Conservation (phyloP, 2,329 filamentous ascomycete species). For the Trichoderma simmonsii region DNA sequence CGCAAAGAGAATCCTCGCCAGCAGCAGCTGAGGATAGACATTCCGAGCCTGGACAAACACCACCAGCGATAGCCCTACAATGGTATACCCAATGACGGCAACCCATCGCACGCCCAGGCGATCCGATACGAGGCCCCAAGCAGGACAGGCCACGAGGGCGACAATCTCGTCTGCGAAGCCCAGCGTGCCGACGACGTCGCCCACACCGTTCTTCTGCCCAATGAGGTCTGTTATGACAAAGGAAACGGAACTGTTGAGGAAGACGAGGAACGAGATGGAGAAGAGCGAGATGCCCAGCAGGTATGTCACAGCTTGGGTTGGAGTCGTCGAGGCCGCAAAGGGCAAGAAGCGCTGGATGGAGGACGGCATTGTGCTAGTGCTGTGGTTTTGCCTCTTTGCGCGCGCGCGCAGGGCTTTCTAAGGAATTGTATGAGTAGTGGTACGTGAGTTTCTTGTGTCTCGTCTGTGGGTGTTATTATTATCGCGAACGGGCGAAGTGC, state of each 20-base stretch:
- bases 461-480: neutral
- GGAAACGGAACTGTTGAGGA: conserved; percentile 79
- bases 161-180: conserved; percentile 83
- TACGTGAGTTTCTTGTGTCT: neutral
- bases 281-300: conserved; percentile 80
- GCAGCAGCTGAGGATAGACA: conserved; percentile 82
- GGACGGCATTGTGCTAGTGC: conserved; percentile 20
- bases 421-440: neutral
- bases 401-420: neutral
- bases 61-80: conserved; percentile 74
- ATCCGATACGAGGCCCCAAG: conserved; percentile 77
- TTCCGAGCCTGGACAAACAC: conserved; percentile 82
- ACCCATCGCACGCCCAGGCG: conserved; percentile 71
- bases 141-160: conserved; percentile 73
- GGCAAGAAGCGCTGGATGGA: conserved; percentile 49
- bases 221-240: conserved; percentile 84
- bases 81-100: conserved; percentile 72
- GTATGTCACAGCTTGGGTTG: conserved; percentile 67
- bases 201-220: conserved; percentile 68
- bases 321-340: conserved; percentile 58
- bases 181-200: conserved; percentile 78
- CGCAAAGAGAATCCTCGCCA: conserved; percentile 84
- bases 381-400: neutral
- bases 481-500: neutral
- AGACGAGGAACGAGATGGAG: conserved; percentile 85